Evolutionary conservation across 2,329 filamentous ascomycete species (phyloP).

Genomic region (Colletotrichum gloeosporioides): DNA sequence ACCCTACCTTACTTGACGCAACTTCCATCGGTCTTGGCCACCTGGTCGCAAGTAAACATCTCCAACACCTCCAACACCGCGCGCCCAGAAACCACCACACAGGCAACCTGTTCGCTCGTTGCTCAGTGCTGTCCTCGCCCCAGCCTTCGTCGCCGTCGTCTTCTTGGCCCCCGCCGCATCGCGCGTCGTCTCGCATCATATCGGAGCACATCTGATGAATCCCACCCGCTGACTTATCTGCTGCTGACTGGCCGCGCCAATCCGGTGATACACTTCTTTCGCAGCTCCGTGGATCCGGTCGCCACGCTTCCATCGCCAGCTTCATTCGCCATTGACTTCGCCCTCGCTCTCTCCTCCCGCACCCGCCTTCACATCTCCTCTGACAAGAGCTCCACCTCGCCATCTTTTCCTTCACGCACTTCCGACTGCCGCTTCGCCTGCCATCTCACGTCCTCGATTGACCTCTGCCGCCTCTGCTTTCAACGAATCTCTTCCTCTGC

Average conservation of each 20-base stretch:
- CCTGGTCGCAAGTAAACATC: background rate
- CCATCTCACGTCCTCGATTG: background rate
- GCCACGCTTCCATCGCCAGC: slow-evolving; percentile 8
- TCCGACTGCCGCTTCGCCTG: background rate
- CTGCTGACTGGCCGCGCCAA: slow-evolving; percentile 9
- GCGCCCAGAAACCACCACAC: background rate
- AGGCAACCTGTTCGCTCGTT: background rate
- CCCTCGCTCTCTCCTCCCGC: background rate
- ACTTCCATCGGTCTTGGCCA: background rate
- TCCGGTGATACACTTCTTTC: background rate
- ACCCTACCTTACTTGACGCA: background rate
- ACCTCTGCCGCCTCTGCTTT: background rate
- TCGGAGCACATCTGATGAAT: background rate
- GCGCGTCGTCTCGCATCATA: background rate
- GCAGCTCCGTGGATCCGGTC: slow-evolving; percentile 1
- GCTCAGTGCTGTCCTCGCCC: background rate
- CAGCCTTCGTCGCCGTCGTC: background rate
- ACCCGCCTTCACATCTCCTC: background rate
- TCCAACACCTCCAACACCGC: background rate
- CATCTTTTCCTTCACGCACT: background rate
- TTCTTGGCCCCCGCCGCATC: background rate
- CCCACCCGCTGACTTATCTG: background rate
- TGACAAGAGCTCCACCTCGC: background rate
- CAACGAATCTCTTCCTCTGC: background rate
- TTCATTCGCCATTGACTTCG: background rate